Conservation (phyloP, 441 rosid species). For the Hura crepitans region DNA sequence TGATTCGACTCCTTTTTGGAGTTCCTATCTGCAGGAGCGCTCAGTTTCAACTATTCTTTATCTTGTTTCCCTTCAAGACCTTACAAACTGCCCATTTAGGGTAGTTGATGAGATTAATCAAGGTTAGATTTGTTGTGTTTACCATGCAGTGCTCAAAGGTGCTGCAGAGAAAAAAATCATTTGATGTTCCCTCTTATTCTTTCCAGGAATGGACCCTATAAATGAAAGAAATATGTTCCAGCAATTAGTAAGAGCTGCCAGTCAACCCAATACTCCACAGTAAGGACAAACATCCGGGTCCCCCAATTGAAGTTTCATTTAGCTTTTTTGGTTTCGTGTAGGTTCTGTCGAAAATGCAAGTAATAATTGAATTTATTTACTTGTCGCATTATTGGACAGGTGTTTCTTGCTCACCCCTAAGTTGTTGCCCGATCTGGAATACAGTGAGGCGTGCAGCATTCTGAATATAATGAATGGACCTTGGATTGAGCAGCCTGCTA, state of each 20-base stretch:
- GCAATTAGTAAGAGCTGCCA: conserved; percentile 93
- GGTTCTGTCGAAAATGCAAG: background rate
- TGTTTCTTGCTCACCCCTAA: conserved; percentile 92
- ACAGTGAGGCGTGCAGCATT: conserved; percentile 88
- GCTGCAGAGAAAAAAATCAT: background rate
- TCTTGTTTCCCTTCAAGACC: conserved; percentile 97
- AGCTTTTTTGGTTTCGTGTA: background rate
- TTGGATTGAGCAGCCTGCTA: conserved; percentile 78
- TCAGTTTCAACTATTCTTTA: conserved; percentile 93
- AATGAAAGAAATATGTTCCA: conserved; percentile 99
- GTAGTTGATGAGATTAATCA: conserved; percentile 98
- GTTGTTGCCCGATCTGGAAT: conserved; percentile 79
- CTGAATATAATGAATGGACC: conserved; percentile 96
- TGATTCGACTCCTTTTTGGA: too few species aligned
- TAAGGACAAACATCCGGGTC: conserved; percentile 31
- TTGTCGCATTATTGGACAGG: conserved; percentile 34
- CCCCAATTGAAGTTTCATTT: conserved; percentile 1
- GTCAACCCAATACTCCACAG: conserved; percentile 95
- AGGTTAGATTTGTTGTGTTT: conserved; percentile 40
- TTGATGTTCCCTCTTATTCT: background rate
- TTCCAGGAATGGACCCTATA: conserved; percentile 91
- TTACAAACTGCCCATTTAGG: conserved; percentile 90
- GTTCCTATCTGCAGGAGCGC: conserved; percentile 50
- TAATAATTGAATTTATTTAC: background rate
- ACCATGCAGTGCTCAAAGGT: background rate